phyloP scores from a whole-genome alignment of 257 asterid species.

The Nicotiana knightiana region DNA sequence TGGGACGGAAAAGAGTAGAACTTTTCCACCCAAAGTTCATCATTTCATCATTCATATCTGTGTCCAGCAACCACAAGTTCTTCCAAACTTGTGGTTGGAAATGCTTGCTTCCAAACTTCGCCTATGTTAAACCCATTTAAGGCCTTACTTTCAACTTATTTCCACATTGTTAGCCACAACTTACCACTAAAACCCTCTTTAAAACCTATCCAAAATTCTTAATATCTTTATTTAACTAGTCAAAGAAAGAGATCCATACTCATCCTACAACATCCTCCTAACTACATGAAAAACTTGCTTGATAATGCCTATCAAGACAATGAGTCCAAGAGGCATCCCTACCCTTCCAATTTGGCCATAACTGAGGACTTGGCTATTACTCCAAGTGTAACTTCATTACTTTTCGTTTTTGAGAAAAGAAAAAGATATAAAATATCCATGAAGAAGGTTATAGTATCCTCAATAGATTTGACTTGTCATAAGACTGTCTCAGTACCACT shows the following conservation, averaged over 20 bases:
- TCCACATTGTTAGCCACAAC: not conserved
- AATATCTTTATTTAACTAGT: not conserved
- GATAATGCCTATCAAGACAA: not conserved
- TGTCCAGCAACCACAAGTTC: not conserved
- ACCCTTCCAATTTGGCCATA: not conserved
- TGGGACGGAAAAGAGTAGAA: not conserved
- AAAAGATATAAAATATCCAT: not conserved
- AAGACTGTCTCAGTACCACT: not conserved
- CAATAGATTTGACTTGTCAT: not conserved
- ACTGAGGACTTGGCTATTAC: not conserved
- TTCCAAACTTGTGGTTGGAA: not conserved
- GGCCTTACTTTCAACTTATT: not conserved
- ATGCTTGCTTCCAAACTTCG: not conserved
- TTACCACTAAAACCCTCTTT: not conserved
- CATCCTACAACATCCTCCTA: not conserved
- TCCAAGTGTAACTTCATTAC: not conserved
- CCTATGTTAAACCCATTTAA: not conserved
- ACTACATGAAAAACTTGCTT: not conserved
- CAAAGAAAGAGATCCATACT: not conserved
- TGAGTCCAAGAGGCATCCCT: not conserved
- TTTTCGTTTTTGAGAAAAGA: not conserved
- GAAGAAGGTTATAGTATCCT: not conserved
- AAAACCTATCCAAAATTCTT: not conserved
- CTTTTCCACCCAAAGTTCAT: not conserved
- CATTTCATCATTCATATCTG: not conserved